Base-by-base conservation (phyloP, 768 basidiomycete genomes). In the Jaapia argillacea region DNA sequence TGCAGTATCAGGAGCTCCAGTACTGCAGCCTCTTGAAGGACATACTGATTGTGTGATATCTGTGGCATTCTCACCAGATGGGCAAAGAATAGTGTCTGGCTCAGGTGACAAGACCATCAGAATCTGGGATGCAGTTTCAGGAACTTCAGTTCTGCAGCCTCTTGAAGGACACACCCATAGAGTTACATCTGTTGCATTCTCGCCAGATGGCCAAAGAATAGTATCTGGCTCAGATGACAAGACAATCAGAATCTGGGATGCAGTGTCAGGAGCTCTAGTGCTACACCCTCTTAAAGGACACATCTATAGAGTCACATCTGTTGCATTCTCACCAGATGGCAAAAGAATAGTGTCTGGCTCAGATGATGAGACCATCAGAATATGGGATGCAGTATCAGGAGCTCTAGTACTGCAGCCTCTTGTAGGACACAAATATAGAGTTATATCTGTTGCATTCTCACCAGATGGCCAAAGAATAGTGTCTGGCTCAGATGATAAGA, bases 281-380 rank as follows among this genome's bases (percentile, higher is more conserved):
- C 10, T 10, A 16, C 2, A 2, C 10, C 31, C 31, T 33, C 31
- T 33, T 33, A 10, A 16, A 10, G 44, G 44, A 10, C 46, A 47
- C 24, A 24, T 2, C 3, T 42, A 12, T 24, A 2, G 1, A 2
- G 35, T 47, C 4, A 38, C 4, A 16, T 25, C 42, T 1, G 44
- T 21, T 1, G 43, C 36, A 33, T 47, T 47, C 31, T 33, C 31
- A 10, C 31, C 31, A 33, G 31, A 33, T 33, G 31, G 31, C 31
- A 33, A 33, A 16, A 16, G 43, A n/a, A 20, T 67, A 5, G 69
- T 66, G 3, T 70, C 72, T 0, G 71, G 70, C 1, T 68, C 67
- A 24, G 51, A 70, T 27, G 72, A 74, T 54, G 71, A 72, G 56
- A 57, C 61, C 13, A 68, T 73, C 46, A 62, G 61, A 43, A 43